Percentiles rank a stretch among this genome's conserved stretches.
phyloP scores from a whole-genome alignment of 495 filamentous ascomycete genomes.

The Aspergillus asperescens region DNA sequence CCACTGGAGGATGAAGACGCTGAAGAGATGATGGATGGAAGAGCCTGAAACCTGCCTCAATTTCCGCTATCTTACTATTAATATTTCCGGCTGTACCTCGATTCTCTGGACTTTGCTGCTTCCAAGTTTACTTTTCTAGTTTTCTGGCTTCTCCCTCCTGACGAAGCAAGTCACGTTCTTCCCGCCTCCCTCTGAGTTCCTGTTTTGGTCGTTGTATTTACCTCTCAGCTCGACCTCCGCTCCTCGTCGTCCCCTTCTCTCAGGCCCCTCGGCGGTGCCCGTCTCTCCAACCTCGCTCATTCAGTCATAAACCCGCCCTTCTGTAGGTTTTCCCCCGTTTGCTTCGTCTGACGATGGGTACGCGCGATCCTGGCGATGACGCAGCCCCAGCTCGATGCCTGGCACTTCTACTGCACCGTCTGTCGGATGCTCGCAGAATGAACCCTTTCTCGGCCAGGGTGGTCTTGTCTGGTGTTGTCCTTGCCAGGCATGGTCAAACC shows the following conservation, averaged over 20 bases:
- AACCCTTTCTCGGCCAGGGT: background rate
- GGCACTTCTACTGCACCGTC: background rate
- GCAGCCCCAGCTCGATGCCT: conserved; percentile 8
- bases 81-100: conserved; percentile 4
- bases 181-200: background rate
- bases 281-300: conserved; percentile 1
- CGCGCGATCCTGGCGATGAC: conserved; percentile 15
- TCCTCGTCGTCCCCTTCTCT: conserved; percentile 2
- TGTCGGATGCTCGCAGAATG: background rate
- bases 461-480: background rate
- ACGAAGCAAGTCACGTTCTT: background rate
- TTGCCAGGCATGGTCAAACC: background rate
- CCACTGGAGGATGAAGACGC: conserved; percentile 21
- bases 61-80: conserved; percentile 7
- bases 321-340: conserved; percentile 6
- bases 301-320: background rate
- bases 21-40: conserved; percentile 22
- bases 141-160: background rate
- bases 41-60: conserved; percentile 7
- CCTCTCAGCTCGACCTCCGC: background rate
- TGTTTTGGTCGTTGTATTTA: background rate
- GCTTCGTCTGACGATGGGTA: background rate
- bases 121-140: background rate
- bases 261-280: conserved; percentile 7
- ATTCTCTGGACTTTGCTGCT: background rate